These are phyloP conservation scores for Chlamydomonas eustigma DNA, from an alignment of 139 green algal species.

Conservation along the genomic window DNA sequence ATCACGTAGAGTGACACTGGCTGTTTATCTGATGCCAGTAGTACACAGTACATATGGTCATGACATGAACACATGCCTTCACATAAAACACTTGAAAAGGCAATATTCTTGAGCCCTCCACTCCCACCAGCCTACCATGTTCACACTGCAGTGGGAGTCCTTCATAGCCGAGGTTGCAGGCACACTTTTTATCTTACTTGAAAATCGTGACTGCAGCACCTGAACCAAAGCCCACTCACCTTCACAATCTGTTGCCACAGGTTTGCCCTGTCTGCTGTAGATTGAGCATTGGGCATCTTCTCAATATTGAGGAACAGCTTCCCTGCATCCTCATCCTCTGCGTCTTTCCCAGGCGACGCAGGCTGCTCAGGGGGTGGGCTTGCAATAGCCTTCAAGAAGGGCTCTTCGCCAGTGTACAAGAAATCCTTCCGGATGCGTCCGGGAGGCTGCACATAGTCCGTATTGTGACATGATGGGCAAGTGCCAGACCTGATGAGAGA, in stretches of 20 bases:
- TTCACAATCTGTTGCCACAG: conserved; percentile 3
- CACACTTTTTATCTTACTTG: background rate
- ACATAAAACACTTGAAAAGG: background rate
- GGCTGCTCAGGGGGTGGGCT: too few relatives aligned
- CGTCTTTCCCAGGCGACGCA: too few relatives aligned
- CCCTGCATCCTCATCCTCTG: too few relatives aligned
- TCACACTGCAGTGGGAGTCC: background rate
- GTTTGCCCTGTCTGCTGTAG: background rate
- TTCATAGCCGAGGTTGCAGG: too few relatives aligned
- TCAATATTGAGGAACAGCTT: too few relatives aligned
- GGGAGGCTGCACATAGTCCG: background rate
- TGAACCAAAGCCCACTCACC: too few relatives aligned
- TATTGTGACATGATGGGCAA: background rate
- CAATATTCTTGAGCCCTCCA: background rate
- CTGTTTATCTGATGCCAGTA: too few relatives aligned
- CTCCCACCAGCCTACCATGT: background rate
- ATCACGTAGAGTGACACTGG: too few relatives aligned
- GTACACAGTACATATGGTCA: too few relatives aligned
- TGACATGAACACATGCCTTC: background rate
- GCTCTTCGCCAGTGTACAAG: conserved; percentile 2
- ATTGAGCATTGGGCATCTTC: background rate
- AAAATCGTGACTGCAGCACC: too few relatives aligned
- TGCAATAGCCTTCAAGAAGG: background rate
- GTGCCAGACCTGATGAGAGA: background rate
- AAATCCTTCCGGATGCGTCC: background rate